Evolutionary conservation across 768 basidiomycete genomes (phyloP).

Genomic region (Rhizopogon roseolus): DNA sequence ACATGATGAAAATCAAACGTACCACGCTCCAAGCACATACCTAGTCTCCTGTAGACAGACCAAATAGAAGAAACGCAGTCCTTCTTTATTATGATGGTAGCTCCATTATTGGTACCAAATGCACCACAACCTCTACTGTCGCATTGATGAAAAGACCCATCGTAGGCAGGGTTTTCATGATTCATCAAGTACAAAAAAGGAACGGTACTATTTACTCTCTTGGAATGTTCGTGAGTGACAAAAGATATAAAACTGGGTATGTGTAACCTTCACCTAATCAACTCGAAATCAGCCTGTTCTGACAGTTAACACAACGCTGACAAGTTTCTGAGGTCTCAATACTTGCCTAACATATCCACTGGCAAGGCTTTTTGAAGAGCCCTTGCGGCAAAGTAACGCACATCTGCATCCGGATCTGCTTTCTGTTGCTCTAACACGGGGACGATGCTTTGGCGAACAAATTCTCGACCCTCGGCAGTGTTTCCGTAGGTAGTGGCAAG

Average conservation of each 20-base stretch:
- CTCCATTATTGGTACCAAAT: too few species aligned
- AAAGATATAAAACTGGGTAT: constrained; percentile 25
- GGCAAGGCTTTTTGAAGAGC: constrained; percentile 59
- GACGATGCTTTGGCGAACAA: constrained; percentile 68
- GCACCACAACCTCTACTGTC: too few species aligned
- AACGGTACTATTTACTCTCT: constrained; percentile 29
- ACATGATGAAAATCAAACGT: constrained; percentile 9
- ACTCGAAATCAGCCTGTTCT: constrained; percentile 19
- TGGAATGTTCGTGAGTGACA: constrained; percentile 12
- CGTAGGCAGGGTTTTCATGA: constrained; percentile 4
- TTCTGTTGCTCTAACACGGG: constrained; percentile 86
- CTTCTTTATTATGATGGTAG: too few species aligned
- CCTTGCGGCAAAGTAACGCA: constrained; percentile 86
- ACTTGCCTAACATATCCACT: constrained; percentile 35
- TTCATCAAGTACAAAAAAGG: constrained; percentile 21
- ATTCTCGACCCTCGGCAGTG: constrained; percentile 64
- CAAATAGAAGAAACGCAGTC: too few species aligned
- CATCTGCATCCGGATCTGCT: constrained; percentile 91
- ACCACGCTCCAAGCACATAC: too few species aligned
- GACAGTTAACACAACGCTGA: constrained; percentile 1
- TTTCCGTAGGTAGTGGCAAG: constrained; percentile 68
- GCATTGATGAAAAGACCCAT: too few species aligned
- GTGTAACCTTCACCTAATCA: constrained; percentile 16
- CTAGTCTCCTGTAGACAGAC: too few species aligned
- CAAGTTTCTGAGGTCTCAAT: not conserved